These are phyloP conservation scores for Pyrenochaeta sp. DNA, from an alignment of 2,329 filamentous ascomycete genomes.

Conservation along the genomic window DNA sequence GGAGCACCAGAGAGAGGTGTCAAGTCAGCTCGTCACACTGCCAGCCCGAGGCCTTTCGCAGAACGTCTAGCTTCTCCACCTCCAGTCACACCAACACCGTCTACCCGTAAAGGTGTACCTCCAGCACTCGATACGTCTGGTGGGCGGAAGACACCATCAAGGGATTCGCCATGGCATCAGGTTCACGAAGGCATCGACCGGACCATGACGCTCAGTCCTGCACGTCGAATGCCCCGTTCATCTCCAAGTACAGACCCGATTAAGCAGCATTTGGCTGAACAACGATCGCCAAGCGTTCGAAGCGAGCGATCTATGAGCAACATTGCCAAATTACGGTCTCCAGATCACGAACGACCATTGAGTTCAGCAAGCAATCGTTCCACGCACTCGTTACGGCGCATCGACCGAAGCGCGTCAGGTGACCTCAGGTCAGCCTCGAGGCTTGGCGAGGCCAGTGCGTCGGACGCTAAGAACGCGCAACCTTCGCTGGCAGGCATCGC, in stretches of 20 bases:
- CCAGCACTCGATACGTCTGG: conserved; percentile 35
- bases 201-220: conserved; percentile 45
- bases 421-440: conserved; percentile 76
- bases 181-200: conserved; percentile 56
- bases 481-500: conserved; percentile 41
- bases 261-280: conserved; percentile 45
- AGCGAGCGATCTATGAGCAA: conserved; percentile 56
- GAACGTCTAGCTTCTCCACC: conserved; percentile 43
- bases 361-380: conserved; percentile 66
- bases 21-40: conserved; percentile 49
- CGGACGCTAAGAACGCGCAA: conserved; percentile 42
- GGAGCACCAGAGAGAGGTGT: conserved; percentile 52
- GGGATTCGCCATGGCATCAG: conserved; percentile 51
- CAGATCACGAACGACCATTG: conserved; percentile 64
- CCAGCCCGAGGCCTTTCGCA: conserved; percentile 42
- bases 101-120: conserved; percentile 30
- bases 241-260: conserved; percentile 42
- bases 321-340: conserved; percentile 49
- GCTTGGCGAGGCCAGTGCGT: conserved; percentile 59
- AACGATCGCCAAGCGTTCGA: conserved; percentile 49
- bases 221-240: conserved; percentile 45
- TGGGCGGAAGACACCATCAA: conserved; percentile 22
- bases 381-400: conserved; percentile 75
- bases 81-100: conserved; percentile 40
- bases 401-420: conserved; percentile 72